phyloP scores from a whole-genome alignment of 2,329 filamentous ascomycete species.

The Xylariaceae sp. region DNA sequence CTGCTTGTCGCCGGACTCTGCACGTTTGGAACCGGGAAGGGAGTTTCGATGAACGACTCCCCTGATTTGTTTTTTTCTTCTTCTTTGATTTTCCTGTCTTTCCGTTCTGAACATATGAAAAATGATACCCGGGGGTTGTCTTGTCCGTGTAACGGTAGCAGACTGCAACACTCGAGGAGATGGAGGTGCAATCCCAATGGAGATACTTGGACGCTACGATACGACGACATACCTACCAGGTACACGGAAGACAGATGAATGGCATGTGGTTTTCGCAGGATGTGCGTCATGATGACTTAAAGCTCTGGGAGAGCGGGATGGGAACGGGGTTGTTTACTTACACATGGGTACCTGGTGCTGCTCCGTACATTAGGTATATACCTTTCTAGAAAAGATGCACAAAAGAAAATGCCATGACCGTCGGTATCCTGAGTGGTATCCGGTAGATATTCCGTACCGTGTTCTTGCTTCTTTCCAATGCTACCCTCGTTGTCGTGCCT shows the following conservation, averaged over 20 bases:
- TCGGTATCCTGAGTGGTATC: too few relatives aligned
- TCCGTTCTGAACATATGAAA: not conserved
- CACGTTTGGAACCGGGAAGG: conserved; percentile 20
- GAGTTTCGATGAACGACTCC: conserved; percentile 19
- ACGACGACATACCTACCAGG: not conserved
- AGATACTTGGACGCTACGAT: conserved; percentile 1
- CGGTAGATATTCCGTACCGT: not conserved
- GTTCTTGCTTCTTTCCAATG: not conserved
- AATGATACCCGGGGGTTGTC: conserved; percentile 29
- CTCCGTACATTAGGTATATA: too few relatives aligned
- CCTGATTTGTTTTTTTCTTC: not conserved
- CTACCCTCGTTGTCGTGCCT: not conserved
- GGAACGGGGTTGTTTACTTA: not conserved
- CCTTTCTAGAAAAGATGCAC: too few relatives aligned
- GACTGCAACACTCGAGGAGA: conserved; percentile 14
- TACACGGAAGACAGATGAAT: not conserved
- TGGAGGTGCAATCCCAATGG: conserved; percentile 17
- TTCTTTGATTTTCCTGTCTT: not conserved
- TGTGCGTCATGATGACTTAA: not conserved
- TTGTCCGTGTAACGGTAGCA: conserved; percentile 27
- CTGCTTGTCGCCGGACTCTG: conserved; percentile 9
- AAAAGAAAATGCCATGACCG: too few relatives aligned
- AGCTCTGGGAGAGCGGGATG: not conserved
- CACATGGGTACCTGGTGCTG: not conserved
- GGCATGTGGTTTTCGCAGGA: not conserved